Evolutionary conservation across 1,284 basidiomycete genomes (phyloP).

Genomic region (Ceratobasidium papillatum): DNA sequence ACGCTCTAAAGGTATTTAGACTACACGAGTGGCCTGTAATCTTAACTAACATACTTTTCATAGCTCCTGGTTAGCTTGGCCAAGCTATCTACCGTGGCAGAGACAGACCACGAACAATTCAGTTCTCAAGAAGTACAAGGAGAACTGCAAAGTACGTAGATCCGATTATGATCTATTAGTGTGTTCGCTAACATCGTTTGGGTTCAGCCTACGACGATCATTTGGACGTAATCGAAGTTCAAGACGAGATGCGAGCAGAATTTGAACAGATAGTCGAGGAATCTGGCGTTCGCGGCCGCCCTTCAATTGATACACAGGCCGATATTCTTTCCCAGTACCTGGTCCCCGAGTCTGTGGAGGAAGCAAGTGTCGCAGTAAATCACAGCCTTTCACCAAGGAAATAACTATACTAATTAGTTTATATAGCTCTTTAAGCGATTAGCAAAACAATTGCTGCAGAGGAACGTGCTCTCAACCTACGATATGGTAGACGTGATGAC

Average conservation of each 20-base stretch:
- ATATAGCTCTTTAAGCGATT: conserved; percentile 71
- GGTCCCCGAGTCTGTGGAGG: conserved; percentile 50
- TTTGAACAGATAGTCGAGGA: conserved; percentile 57
- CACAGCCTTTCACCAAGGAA: neutral
- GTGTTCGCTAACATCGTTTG: conserved; percentile 50
- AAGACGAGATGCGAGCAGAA: conserved; percentile 67
- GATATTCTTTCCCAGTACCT: conserved; percentile 59
- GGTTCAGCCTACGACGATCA: conserved; percentile 68
- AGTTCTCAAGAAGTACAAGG: conserved; percentile 24
- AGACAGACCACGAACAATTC: conserved; percentile 57
- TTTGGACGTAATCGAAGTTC: conserved; percentile 78
- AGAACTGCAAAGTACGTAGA: conserved; percentile 29
- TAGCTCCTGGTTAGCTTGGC: conserved; percentile 91
- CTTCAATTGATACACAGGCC: conserved; percentile 69
- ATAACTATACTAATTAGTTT: neutral
- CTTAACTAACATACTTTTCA: conserved; percentile 39
- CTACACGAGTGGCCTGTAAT: conserved; percentile 17
- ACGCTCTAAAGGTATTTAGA: conserved; percentile 73
- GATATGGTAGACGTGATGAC: conserved; percentile 75
- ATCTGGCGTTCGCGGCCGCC: conserved; percentile 57
- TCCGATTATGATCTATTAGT: conserved; percentile 52
- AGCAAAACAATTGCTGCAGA: conserved; percentile 60
- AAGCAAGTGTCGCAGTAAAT: conserved; percentile 31
- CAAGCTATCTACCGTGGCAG: conserved; percentile 85
- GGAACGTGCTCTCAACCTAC: conserved; percentile 71